phyloP scores from a whole-genome alignment of 768 basidiomycete species.

The Clitopilus passeckerianus region DNA sequence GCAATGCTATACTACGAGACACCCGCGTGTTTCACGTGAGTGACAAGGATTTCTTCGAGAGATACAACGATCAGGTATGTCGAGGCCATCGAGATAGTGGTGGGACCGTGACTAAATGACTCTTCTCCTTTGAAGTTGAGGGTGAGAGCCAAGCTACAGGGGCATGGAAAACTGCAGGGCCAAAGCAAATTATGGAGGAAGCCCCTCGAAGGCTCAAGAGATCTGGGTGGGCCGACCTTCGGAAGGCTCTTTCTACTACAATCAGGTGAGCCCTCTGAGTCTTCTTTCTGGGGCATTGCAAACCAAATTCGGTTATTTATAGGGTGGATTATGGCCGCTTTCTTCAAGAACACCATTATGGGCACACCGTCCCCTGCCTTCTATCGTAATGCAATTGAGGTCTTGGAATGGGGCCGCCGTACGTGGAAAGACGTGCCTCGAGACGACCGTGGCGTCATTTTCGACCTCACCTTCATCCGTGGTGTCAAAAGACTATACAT shows the following conservation, averaged over 20 bases:
- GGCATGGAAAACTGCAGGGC: conserved; percentile 29
- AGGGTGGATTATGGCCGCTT: conserved; percentile 34
- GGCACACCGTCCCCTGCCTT: conserved; percentile 24
- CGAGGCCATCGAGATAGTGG: neutral
- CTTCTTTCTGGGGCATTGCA: neutral
- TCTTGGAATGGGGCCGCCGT: neutral
- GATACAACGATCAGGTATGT: conserved; percentile 32
- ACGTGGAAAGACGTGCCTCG: neutral
- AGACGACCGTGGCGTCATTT: neutral
- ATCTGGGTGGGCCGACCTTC: conserved; percentile 23
- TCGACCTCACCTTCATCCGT: conserved; percentile 30
- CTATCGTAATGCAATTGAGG: conserved; percentile 14
- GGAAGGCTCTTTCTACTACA: conserved; percentile 30
- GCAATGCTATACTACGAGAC: conserved; percentile 35
- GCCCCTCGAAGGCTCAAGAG: conserved; percentile 21
- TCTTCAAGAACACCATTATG: conserved; percentile 16
- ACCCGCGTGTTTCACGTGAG: conserved; percentile 31
- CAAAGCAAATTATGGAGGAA: conserved; percentile 25
- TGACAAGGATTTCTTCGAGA: conserved; percentile 23
- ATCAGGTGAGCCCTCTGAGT: conserved; percentile 22
- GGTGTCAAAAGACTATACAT: conserved; percentile 33
- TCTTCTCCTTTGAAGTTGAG: conserved; percentile 15
- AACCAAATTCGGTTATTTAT: conserved; percentile 14
- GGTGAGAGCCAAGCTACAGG: conserved; percentile 20
- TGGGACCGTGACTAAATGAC: neutral